Evolutionary conservation across 352 stramenopile species (phyloP).

Genomic region (Sclerospora graminicola): DNA sequence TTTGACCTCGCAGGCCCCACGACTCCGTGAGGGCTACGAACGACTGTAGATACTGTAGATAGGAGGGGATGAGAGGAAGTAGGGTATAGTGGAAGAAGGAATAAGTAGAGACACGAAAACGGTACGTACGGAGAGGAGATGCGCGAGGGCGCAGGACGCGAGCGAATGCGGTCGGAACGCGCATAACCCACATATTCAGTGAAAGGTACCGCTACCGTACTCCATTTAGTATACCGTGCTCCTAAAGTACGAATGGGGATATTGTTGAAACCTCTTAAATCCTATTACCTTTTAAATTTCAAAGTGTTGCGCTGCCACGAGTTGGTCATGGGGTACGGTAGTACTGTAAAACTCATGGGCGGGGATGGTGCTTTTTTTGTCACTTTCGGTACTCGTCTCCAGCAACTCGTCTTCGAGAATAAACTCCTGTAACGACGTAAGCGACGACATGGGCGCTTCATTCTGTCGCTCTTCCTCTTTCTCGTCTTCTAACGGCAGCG

Average conservation of each 20-base stretch:
- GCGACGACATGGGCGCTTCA: constrained; percentile 17
- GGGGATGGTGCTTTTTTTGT: constrained; percentile 27
- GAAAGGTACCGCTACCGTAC: no score
- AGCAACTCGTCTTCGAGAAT: constrained; percentile 14
- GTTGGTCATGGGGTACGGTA: constrained; percentile 29
- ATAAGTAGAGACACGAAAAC: no score
- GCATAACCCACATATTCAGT: no score
- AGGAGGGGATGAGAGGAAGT: no score
- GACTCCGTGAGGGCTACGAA: no score
- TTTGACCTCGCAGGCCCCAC: no score
- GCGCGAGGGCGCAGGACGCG: no score
- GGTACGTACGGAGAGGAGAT: no score
- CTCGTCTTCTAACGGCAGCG: constrained; percentile 16
- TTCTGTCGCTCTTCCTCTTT: constrained; percentile 14
- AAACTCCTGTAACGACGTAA: constrained; percentile 30
- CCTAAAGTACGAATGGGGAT: constrained; percentile 1
- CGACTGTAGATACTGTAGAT: no score
- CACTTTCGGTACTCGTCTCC: constrained; percentile 1
- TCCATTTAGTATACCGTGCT: not conserved
- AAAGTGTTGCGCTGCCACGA: constrained; percentile 36
- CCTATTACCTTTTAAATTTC: constrained; percentile 28
- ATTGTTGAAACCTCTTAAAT: not conserved
- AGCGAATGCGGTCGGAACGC: no score
- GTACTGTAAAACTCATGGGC: constrained; percentile 49
- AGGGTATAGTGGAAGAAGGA: no score